phyloP scores from a whole-genome alignment of 768 basidiomycete genomes.

The Cyathus striatus region DNA sequence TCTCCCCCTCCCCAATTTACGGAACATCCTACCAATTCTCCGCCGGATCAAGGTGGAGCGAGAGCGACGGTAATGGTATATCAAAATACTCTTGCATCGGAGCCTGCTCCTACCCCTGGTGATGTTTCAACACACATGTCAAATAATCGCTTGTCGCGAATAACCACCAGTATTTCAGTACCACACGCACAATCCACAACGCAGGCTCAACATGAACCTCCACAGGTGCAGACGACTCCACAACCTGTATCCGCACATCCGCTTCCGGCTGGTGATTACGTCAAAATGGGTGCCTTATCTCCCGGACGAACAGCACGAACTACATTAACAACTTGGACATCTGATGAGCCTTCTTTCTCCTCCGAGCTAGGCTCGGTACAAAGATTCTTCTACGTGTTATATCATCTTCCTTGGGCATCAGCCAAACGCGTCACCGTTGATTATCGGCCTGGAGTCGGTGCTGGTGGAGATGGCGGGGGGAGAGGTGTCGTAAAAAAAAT shows the following conservation, averaged over 20 bases:
- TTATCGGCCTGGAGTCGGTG: conserved; percentile 32
- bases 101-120: conserved; percentile 6
- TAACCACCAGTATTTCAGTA: no score
- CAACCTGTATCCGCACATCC: conserved; percentile 21
- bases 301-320: conserved; percentile 16
- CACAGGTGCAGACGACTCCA: background rate
- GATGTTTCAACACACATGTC: background rate
- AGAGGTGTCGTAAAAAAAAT: background rate
- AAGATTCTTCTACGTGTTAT: conserved; percentile 34
- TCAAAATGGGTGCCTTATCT: conserved; percentile 28
- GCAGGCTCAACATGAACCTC: conserved; percentile 5
- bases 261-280: conserved; percentile 27
- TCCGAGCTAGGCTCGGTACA: conserved; percentile 32
- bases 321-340: conserved; percentile 16
- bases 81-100: conserved; percentile 5
- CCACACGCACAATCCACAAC: conserved; percentile 7
- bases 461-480: conserved; percentile 4
- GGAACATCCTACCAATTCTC: conserved; percentile 8
- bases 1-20: conserved; percentile 12
- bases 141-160: background rate
- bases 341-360: conserved; percentile 29
- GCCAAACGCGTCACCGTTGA: conserved; percentile 37
- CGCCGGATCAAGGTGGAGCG: conserved; percentile 8
- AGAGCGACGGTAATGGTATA: conserved; percentile 23
- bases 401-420: conserved; percentile 44